Evolutionary conservation across 2,329 filamentous ascomycete genomes (phyloP), one percentile per base, ranked within the genome.

Genomic region (Xylariomycetidae sp.): DNA sequence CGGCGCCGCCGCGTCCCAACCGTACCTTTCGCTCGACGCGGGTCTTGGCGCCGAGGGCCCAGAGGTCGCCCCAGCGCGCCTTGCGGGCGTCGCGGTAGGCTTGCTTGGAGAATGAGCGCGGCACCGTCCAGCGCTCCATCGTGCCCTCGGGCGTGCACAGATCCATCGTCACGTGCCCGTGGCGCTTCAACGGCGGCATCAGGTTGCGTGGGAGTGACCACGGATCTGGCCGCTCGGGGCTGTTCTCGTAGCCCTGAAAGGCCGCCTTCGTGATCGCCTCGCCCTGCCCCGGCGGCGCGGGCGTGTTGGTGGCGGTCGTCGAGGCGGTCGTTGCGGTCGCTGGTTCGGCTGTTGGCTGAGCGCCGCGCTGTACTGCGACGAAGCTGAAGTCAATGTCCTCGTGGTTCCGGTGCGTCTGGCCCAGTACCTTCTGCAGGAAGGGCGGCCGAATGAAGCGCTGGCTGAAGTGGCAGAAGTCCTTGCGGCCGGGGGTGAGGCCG

Each of bases 11-110:
- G 41, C 54, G 57, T 32, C 84, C 84, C 3, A 83, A 60, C 6
- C 79, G 74, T 26, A 84, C 63, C 10, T 64, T 67, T 29, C 85
- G 67, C 2, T 60, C 53, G 4, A 83, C 73, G 10, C 87, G 72
- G 0, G 87, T 93, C 70, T 96, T 96, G 15, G 89, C 90, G 0
- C 92, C 92, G 1, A 96, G 68, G 1, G 90, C 88, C 92, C 92
- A 98, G 8, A 96, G 68, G 56, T 96, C 92, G 24, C 92, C 92
- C 92, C 90, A 96, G 33, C 65, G 66, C 1, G 82, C 75, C 63
- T 98, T 98, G 41, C 92, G 79, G 22, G 92, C 92, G 55, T 96
- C 92, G 49, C 85, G 86, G 63, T 90, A 96, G 1, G 88, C 88
- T 49, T 83, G 78, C 48, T 75, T 80, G 57, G 81, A 82, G 60